phyloP scores from a whole-genome alignment of 306 rosid genomes.

The Quercus alba region DNA sequence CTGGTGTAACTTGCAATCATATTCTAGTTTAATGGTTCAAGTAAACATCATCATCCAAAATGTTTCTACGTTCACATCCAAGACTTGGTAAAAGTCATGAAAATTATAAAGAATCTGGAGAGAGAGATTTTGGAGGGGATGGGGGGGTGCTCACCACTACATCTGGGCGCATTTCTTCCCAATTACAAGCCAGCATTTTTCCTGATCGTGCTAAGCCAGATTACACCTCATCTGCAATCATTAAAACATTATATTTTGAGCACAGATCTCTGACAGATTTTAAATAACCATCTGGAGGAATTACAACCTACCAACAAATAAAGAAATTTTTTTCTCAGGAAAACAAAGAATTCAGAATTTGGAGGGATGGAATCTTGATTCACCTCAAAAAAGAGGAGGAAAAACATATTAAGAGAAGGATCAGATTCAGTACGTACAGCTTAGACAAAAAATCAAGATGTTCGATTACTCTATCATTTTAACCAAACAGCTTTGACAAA shows the following conservation, averaged over 20 bases:
- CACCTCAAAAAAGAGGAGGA: neutral
- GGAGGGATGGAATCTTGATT: neutral
- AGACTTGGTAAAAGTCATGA: neutral
- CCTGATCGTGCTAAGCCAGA: slow-evolving; percentile 91
- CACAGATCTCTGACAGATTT: slow-evolving; percentile 90
- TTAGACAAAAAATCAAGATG: no score
- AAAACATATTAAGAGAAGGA: no score
- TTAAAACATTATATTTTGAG: slow-evolving; percentile 72
- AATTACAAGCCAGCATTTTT: slow-evolving; percentile 89
- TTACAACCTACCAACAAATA: slow-evolving; percentile 53
- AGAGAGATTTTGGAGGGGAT: neutral
- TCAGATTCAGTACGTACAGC: no score
- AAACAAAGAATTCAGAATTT: neutral
- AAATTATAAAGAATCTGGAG: neutral
- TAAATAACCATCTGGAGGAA: slow-evolving; percentile 88
- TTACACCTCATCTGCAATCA: slow-evolving; percentile 97
- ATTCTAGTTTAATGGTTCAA: neutral
- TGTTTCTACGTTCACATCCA: neutral
- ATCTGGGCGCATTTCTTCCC: slow-evolving; percentile 97
- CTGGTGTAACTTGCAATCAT: neutral
- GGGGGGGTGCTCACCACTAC: slow-evolving; percentile 62
- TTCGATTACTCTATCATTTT: neutral
- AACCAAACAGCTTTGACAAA: neutral
- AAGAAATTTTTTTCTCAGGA: slow-evolving; percentile 12
- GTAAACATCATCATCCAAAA: neutral